Conservation (phyloP, 2,329 filamentous ascomycete genomes). For the Penicillium polonicum region DNA sequence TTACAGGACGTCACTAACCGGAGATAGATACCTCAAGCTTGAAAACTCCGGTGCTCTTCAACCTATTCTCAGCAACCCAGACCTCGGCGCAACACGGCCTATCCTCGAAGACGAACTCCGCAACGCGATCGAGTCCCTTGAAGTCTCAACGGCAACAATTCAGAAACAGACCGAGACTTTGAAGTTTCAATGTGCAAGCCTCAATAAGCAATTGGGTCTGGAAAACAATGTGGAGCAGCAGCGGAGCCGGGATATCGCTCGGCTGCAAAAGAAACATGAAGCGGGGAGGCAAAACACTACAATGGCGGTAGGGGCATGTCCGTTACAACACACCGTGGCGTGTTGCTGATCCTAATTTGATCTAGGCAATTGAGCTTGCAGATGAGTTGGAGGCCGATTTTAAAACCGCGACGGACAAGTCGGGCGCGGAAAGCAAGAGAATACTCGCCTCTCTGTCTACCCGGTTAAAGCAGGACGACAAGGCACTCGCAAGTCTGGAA, state of each 20-base stretch:
- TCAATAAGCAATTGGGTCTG: slow-evolving; percentile 28
- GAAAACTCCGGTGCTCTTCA: slow-evolving; percentile 33
- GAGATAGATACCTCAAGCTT: slow-evolving; percentile 35
- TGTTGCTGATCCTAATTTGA: slow-evolving; percentile 19
- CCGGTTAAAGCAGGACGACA: slow-evolving; percentile 41
- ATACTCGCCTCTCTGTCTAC: slow-evolving; percentile 35
- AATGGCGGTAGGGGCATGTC: slow-evolving; percentile 31
- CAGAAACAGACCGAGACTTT: slow-evolving; percentile 36
- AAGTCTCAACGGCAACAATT: slow-evolving; percentile 38
- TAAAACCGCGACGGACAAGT: slow-evolving; percentile 32
- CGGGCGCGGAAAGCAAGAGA: slow-evolving; percentile 33
- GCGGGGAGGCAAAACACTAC: slow-evolving; percentile 35
- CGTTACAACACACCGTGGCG: neutral
- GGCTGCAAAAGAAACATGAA: slow-evolving; percentile 37
- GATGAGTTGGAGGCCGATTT: slow-evolving; percentile 35
- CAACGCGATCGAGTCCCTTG: slow-evolving; percentile 36
- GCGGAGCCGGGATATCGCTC: slow-evolving; percentile 28
- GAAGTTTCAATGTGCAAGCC: slow-evolving; percentile 32
- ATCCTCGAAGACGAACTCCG: slow-evolving; percentile 42
- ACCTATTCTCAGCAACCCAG: slow-evolving; percentile 27
- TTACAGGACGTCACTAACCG: neutral
- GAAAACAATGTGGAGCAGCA: slow-evolving; percentile 25
- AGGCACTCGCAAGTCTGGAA: slow-evolving; percentile 32
- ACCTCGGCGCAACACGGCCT: slow-evolving; percentile 35
- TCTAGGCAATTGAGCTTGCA: slow-evolving; percentile 38